Evolutionary conservation across 768 basidiomycete genomes (phyloP).

Genomic region (Fibroporia radiculosa): DNA sequence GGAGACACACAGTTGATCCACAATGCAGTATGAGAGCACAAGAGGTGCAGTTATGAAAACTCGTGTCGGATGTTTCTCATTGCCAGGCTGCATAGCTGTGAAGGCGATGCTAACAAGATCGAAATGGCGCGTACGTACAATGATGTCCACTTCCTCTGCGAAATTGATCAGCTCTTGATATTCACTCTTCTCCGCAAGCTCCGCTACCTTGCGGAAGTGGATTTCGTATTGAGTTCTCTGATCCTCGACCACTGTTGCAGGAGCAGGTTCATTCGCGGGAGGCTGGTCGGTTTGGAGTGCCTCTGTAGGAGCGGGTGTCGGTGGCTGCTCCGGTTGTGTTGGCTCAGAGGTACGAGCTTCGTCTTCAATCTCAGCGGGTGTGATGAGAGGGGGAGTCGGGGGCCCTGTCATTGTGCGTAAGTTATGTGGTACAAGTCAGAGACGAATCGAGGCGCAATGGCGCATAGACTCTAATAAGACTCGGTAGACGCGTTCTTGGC

Average conservation of each 20-base stretch:
- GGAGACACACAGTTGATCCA: constrained; percentile 50
- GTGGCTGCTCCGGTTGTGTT: constrained; percentile 6
- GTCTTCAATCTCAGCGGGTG: constrained; percentile 50
- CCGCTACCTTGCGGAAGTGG: constrained; percentile 35
- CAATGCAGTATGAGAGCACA: constrained; percentile 56
- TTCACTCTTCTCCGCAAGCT: constrained; percentile 37
- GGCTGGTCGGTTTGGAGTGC: constrained; percentile 2
- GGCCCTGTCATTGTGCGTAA: constrained; percentile 54
- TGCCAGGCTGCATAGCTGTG: constrained; percentile 11
- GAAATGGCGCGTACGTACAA: constrained; percentile 41
- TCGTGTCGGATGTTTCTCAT: constrained; percentile 17
- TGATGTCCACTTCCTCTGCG: constrained; percentile 48
- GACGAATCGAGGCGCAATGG: not conserved
- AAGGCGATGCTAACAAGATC: no score
- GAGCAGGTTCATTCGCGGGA: not conserved
- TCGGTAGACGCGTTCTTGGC: not conserved
- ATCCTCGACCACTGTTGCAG: not conserved
- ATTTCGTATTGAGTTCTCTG: constrained; percentile 28
- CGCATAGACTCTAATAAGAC: not conserved
- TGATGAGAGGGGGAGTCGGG: constrained; percentile 56
- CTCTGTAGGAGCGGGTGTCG: constrained; percentile 5
- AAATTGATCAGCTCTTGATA: constrained; percentile 34
- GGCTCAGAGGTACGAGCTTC: constrained; percentile 23
- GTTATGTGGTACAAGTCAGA: no score
- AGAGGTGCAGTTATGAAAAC: constrained; percentile 51